phyloP scores from a whole-genome alignment of 106 monocot genomes.

The Phalaenopsis aphrodite region DNA sequence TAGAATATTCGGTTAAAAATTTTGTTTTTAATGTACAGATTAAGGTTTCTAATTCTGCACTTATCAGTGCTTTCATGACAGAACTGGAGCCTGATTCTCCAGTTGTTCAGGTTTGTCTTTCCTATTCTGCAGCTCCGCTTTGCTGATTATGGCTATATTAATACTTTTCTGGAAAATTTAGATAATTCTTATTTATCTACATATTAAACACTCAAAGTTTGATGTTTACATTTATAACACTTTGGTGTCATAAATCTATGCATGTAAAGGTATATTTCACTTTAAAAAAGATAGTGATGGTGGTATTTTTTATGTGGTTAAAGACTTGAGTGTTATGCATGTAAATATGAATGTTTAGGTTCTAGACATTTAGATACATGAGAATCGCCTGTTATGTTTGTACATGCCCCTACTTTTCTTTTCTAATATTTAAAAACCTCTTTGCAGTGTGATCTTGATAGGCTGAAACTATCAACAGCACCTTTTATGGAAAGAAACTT shows the following conservation, averaged over 20 bases:
- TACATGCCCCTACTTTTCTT: neutral
- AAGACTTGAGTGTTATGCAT: no score
- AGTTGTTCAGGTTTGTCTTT: conserved; percentile 58
- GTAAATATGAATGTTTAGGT: no score
- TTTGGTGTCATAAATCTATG: no score
- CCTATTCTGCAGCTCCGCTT: neutral
- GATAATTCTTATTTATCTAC: no score
- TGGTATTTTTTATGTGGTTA: no score
- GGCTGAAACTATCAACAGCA: conserved; percentile 71
- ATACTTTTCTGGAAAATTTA: no score
- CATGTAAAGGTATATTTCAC: no score
- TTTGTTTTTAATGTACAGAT: conserved; percentile 38
- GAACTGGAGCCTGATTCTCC: conserved; percentile 88
- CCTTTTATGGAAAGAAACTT: conserved; percentile 95
- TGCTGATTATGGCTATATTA: neutral
- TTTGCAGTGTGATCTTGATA: conserved; percentile 88
- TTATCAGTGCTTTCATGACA: conserved; percentile 91
- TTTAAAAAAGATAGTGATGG: no score
- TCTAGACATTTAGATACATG: no score
- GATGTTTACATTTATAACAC: no score
- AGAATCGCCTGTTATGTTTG: no score
- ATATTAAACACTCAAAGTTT: no score
- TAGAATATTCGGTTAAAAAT: neutral
- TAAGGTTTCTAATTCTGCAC: conserved; percentile 93
- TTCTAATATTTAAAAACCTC: neutral